Evolutionary conservation across 1,139 yeast species (phyloP).

Genomic region (Hemisphaericaspora xylofermentans): DNA sequence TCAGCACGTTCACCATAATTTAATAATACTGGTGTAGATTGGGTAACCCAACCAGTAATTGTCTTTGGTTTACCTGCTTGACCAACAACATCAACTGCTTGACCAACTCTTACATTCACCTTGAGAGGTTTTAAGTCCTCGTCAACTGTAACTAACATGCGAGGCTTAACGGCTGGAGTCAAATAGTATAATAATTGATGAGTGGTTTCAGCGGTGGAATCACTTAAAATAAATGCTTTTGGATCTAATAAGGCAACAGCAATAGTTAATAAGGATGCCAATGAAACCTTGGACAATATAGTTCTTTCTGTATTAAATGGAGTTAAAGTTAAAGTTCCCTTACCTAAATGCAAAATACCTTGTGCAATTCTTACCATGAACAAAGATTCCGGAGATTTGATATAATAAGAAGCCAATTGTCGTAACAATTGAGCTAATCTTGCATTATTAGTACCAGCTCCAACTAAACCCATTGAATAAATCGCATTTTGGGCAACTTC

Average conservation of each 20-base stretch:
- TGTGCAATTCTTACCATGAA: constrained; percentile 95
- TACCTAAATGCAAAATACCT: constrained; percentile 93
- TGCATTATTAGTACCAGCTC: constrained; percentile 98
- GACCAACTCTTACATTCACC: constrained; percentile 97
- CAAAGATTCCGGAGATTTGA: constrained; percentile 85
- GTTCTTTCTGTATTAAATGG: constrained; percentile 91
- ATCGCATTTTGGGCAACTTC: constrained; percentile 96
- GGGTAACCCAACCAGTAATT: constrained; percentile 99
- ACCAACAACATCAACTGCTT: constrained; percentile 97
- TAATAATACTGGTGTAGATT: constrained; percentile 91
- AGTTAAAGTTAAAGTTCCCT: constrained; percentile 86
- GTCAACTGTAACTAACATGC: constrained; percentile 90
- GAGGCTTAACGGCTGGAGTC: constrained; percentile 87
- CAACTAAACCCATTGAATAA: constrained; percentile 95
- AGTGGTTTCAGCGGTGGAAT: constrained; percentile 57
- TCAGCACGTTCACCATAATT: constrained; percentile 97
- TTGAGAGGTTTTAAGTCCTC: constrained; percentile 84
- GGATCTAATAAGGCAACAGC: constrained; percentile 87
- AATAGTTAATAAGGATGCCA: constrained; percentile 87
- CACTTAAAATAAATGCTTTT: constrained; percentile 57
- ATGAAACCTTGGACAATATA: constrained; percentile 81
- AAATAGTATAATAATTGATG: constrained; percentile 79
- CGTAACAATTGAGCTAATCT: constrained; percentile 93
- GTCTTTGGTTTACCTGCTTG: constrained; percentile 99
- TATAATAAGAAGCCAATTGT: constrained; percentile 90